Evolutionary conservation across 768 basidiomycete genomes (phyloP).

Genomic region (Cystobasidium ongulense): DNA sequence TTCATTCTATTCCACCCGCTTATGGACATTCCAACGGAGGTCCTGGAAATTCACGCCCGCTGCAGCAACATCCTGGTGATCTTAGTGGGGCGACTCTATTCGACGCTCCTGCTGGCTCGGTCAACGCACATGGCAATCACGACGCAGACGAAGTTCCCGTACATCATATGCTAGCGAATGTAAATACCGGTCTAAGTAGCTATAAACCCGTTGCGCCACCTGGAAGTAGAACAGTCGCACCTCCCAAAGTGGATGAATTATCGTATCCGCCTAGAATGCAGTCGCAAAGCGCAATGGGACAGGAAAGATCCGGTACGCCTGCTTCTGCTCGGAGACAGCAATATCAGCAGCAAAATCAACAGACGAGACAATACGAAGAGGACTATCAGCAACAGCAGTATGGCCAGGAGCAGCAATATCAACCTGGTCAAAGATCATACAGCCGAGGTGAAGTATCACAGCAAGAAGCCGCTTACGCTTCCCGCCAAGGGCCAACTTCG

Average conservation of each 20-base stretch:
- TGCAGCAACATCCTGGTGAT: not conserved
- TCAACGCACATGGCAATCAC: not conserved
- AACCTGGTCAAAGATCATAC: not conserved
- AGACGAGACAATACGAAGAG: not conserved
- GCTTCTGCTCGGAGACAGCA: not conserved
- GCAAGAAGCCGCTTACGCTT: not conserved
- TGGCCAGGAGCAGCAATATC: not conserved
- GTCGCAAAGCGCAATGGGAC: not conserved
- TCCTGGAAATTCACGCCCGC: not conserved
- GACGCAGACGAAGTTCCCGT: not conserved
- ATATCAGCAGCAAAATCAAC: not conserved
- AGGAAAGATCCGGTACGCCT: not conserved
- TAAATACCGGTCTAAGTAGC: not conserved
- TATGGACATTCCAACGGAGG: not conserved
- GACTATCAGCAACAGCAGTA: not conserved
- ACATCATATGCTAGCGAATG: not conserved
- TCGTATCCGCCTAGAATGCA: not conserved
- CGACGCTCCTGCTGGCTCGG: not conserved
- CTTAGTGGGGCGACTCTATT: not conserved
- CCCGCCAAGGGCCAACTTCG: not conserved
- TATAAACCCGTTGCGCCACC: not conserved
- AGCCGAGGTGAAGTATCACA: not conserved
- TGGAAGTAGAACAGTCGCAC: not conserved
- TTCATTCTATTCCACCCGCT: slow-evolving; percentile 14
- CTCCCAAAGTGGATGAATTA: not conserved